Evolutionary conservation across 2,329 filamentous ascomycete genomes (phyloP).

Genomic region (Stemphylium beticola): DNA sequence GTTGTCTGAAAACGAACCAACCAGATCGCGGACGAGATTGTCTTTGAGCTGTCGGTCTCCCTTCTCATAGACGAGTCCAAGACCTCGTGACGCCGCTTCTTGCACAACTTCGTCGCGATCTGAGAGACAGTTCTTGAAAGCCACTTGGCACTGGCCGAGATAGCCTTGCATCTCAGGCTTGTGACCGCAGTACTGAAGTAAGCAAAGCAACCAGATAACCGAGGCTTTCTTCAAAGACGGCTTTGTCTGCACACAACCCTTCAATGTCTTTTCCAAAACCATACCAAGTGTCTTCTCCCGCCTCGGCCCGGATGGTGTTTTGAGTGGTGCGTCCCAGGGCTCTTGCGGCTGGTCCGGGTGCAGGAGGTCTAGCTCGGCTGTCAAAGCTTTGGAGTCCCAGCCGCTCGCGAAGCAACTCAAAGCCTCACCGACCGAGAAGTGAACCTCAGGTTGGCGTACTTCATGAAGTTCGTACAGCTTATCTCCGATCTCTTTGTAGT

Average conservation of each 20-base stretch:
- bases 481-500: constrained; percentile 65
- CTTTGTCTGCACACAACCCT: constrained; percentile 81
- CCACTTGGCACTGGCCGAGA: constrained; percentile 79
- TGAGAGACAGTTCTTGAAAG: constrained; percentile 85
- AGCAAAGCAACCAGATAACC: constrained; percentile 90
- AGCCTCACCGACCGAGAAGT: constrained; percentile 90
- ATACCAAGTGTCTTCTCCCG: constrained; percentile 55
- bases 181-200: constrained; percentile 89
- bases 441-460: constrained; percentile 82
- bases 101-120: constrained; percentile 94
- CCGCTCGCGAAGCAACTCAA: constrained; percentile 77
- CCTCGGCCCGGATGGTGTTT: constrained; percentile 40
- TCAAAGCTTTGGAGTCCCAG: constrained; percentile 83
- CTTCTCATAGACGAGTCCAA: constrained; percentile 93
- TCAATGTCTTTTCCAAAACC: constrained; percentile 74
- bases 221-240: constrained; percentile 89
- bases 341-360: constrained; percentile 49
- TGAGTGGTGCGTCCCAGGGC: constrained; percentile 37
- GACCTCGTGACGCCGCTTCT: constrained; percentile 88
- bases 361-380: constrained; percentile 77
- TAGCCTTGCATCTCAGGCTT: constrained; percentile 74
- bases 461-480: constrained; percentile 80
- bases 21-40: constrained; percentile 83
- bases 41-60: constrained; percentile 81
- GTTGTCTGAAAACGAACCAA: constrained; percentile 82